phyloP scores from a whole-genome alignment of 139 green algal genomes.

The Nannochloris sp. region DNA sequence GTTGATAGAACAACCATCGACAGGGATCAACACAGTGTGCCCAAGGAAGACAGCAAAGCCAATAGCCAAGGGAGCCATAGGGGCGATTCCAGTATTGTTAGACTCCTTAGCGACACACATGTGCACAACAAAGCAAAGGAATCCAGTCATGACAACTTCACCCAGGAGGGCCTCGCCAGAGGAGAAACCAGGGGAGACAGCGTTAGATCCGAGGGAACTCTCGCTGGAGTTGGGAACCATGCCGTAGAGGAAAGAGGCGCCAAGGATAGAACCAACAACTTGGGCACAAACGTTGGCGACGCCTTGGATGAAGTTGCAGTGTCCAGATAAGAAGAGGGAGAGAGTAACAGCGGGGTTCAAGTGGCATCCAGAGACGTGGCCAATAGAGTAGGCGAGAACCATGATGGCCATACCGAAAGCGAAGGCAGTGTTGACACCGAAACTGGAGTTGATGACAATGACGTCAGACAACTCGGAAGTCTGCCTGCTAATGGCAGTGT shows the following conservation, averaged over 20 bases:
- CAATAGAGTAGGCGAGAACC: conserved; percentile 25
- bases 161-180: conserved; percentile 21
- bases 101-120: conserved; percentile 20
- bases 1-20: conserved; percentile 42
- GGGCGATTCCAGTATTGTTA: neutral
- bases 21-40: conserved; percentile 23
- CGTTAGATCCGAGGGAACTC: conserved; percentile 14
- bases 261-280: conserved; percentile 27
- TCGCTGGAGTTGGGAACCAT: conserved; percentile 3
- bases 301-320: conserved; percentile 2
- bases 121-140: conserved; percentile 23
- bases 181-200: neutral
- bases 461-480: conserved; percentile 7
- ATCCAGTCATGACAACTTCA: conserved; percentile 20
- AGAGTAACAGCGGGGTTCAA: conserved; percentile 22
- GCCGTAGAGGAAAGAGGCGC: conserved; percentile 20
- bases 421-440: conserved; percentile 17
- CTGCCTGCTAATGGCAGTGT: neutral
- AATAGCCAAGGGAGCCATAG: conserved; percentile 25
- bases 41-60: conserved; percentile 33
- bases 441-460: neutral
- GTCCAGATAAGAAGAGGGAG: neutral
- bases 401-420: conserved; percentile 35
- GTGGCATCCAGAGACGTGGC: conserved; percentile 21
- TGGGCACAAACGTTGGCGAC: conserved; percentile 22